A percentile compares a stretch with the other conserved stretches of the same genome.
Conservation (phyloP, 148 eudicot genomes). For the Cornus suecica region DNA sequence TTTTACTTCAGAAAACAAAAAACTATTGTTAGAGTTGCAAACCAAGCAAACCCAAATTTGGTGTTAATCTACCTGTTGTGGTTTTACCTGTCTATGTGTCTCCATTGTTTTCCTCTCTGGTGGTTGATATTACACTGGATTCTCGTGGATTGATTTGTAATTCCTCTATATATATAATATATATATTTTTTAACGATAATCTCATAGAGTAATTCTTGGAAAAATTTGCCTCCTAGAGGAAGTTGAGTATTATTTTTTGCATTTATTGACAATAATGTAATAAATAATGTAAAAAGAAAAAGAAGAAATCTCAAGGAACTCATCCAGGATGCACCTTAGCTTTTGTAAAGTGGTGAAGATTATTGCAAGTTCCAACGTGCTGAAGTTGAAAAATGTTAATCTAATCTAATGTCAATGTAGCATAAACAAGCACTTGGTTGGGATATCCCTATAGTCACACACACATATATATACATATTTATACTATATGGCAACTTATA, state of each 20-base stretch:
- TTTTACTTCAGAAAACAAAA: too few species aligned
- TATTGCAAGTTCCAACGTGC: neutral
- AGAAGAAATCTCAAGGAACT: neutral
- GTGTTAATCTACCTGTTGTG: neutral
- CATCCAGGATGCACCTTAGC: neutral
- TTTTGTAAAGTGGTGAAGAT: neutral
- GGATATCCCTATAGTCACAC: too few species aligned
- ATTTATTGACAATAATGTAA: neutral
- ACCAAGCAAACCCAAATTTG: too few species aligned
- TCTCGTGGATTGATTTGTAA: neutral
- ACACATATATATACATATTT: too few species aligned
- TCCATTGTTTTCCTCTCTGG: neutral
- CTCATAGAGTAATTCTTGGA: neutral
- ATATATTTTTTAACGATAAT: neutral
- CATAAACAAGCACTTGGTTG: too few species aligned
- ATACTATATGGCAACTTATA: neutral
- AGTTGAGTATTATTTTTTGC: neutral
- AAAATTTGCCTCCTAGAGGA: neutral
- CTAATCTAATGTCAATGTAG: neutral
- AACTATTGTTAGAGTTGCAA: too few species aligned
- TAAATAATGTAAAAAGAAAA: neutral
- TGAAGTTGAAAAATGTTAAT: neutral
- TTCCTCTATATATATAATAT: too few species aligned
- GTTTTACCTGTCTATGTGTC: neutral
- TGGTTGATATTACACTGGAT: neutral